phyloP scores from a whole-genome alignment of 2,329 filamentous ascomycete genomes.

The Trichophyton benhamiae region DNA sequence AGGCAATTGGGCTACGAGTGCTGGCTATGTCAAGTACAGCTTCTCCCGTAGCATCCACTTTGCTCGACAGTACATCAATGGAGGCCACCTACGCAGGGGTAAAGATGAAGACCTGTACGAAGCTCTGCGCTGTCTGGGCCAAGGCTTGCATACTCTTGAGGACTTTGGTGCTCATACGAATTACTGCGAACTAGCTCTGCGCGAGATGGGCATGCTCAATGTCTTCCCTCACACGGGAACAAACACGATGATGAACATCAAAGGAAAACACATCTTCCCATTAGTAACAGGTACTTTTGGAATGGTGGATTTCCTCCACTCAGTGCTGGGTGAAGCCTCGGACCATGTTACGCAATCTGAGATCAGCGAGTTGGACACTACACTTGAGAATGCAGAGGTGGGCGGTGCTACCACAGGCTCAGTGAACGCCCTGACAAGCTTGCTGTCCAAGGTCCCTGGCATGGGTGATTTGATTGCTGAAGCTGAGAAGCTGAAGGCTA shows the following conservation, averaged over 20 bases:
- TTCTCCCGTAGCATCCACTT: conserved; percentile 63
- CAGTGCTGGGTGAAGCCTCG: conserved; percentile 61
- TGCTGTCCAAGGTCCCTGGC: conserved; percentile 65
- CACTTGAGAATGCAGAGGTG: conserved; percentile 56
- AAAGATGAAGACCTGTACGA: conserved; percentile 70
- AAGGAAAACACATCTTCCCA: conserved; percentile 56
- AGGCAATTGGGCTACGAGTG: conserved; percentile 78
- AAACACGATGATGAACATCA: conserved; percentile 52
- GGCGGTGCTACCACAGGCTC: conserved; percentile 31
- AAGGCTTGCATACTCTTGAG: conserved; percentile 66
- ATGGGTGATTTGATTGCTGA: conserved; percentile 55
- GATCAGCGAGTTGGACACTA: conserved; percentile 66
- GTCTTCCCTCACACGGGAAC: conserved; percentile 66
- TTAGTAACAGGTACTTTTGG: conserved; percentile 64
- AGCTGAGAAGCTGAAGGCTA: conserved; percentile 49
- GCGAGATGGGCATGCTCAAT: conserved; percentile 55
- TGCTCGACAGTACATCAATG: conserved; percentile 60
- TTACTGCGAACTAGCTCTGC: conserved; percentile 65
- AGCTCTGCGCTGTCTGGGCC: conserved; percentile 62
- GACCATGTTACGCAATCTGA: conserved; percentile 79
- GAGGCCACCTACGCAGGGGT: conserved; percentile 45
- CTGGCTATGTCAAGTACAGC: conserved; percentile 70
- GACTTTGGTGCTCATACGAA: conserved; percentile 72
- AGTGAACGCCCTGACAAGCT: conserved; percentile 53
- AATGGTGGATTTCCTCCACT: conserved; percentile 73